These are phyloP conservation scores for Cladophialophora psammophila DNA, from an alignment of 2,329 filamentous ascomycete genomes.

Conservation along the genomic window DNA sequence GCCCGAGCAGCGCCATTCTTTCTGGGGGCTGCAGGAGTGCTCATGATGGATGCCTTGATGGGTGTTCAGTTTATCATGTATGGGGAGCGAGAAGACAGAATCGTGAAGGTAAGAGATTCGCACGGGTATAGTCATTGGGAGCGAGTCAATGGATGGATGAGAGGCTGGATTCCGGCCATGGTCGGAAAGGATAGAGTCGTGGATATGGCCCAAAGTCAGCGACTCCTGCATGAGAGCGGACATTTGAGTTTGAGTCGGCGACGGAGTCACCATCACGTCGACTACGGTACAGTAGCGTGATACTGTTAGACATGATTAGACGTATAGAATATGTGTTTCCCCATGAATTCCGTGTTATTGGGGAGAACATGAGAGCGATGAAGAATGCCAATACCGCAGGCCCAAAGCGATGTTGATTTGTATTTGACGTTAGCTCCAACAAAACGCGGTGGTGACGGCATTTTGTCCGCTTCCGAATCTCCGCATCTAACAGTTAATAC, in stretches of 20 bases:
- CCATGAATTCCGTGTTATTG: neutral
- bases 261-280: slow-evolving; percentile 29
- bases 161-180: slow-evolving; percentile 67
- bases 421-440: slow-evolving; percentile 9
- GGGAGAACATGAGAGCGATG: neutral
- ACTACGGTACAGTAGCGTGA: slow-evolving; percentile 34
- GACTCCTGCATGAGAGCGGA: slow-evolving; percentile 38
- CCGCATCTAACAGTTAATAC: neutral
- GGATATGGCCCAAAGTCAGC: slow-evolving; percentile 40
- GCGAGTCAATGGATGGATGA: slow-evolving; percentile 69
- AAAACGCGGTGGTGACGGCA: neutral
- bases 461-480: neutral
- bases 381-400: neutral
- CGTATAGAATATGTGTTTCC: neutral
- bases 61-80: slow-evolving; percentile 70
- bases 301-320: slow-evolving; percentile 1
- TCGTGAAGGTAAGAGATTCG: slow-evolving; percentile 57
- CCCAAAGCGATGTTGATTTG: neutral
- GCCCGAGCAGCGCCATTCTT: slow-evolving; percentile 68
- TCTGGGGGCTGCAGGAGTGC: slow-evolving; percentile 69
- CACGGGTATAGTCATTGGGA: slow-evolving; percentile 59
- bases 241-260: slow-evolving; percentile 31
- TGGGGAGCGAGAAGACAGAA: slow-evolving; percentile 57
- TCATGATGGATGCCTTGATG: slow-evolving; percentile 68
- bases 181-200: slow-evolving; percentile 49